Conservation (phyloP, 2,329 filamentous ascomycete genomes). For the Trichophyton benhamiae region DNA sequence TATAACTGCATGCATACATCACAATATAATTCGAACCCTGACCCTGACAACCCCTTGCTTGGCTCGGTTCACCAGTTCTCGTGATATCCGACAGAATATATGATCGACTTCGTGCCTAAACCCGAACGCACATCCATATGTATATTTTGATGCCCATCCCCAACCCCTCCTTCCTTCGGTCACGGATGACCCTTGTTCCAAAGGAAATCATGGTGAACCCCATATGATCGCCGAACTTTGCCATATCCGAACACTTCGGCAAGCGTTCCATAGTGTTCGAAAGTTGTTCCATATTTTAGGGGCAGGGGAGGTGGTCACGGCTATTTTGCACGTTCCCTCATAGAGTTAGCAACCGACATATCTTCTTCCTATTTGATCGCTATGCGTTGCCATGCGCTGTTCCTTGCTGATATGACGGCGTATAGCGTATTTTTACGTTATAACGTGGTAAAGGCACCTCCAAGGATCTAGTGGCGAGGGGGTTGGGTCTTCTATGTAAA, state of each 20-base stretch:
- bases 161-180: neutral
- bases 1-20: neutral
- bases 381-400: neutral
- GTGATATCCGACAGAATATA: neutral
- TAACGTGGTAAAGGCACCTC: neutral
- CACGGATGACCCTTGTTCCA: neutral
- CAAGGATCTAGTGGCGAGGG: neutral
- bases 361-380: too few species aligned
- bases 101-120: neutral
- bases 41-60: neutral
- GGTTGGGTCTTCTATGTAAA: neutral
- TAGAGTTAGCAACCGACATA: neutral
- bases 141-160: neutral
- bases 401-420: neutral
- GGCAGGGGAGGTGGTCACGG: neutral
- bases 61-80: constrained; percentile 3
- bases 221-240: neutral
- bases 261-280: neutral
- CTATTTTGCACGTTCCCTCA: neutral
- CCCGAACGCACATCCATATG: neutral
- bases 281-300: neutral
- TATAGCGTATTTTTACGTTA: neutral
- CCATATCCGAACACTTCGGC: neutral
- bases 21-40: neutral
- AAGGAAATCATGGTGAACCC: neutral